phyloP scores from a whole-genome alignment of 805 yeast species.

The Candida boidinii region DNA sequence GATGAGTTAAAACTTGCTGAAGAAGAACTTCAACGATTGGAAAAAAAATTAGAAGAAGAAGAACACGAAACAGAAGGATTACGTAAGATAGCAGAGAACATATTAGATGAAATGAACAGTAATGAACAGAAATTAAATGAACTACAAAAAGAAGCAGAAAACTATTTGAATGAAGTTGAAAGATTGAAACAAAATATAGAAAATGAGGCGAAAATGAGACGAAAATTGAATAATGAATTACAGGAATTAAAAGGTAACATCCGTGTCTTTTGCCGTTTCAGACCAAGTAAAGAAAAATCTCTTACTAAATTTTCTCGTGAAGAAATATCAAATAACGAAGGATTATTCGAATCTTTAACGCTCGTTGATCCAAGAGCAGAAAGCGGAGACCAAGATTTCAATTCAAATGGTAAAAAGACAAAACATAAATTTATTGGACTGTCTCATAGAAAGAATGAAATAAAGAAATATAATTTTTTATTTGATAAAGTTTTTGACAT shows the following conservation, averaged over 20 bases:
- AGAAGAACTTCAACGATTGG: not conserved
- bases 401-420: too few species aligned
- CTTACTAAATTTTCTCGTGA: too few species aligned
- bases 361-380: too few species aligned
- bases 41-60: not conserved
- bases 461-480: slow-evolving; percentile 34
- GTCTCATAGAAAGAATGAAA: too few species aligned
- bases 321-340: too few species aligned
- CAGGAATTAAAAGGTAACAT: slow-evolving; percentile 91
- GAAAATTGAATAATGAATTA: slow-evolving; percentile 60
- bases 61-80: slow-evolving; percentile 1
- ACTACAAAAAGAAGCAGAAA: slow-evolving; percentile 3
- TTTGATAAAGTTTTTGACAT: slow-evolving; percentile 75
- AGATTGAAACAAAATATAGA: slow-evolving; percentile 19
- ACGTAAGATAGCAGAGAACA: slow-evolving; percentile 4
- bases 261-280: slow-evolving; percentile 78
- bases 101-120: slow-evolving; percentile 5
- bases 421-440: too few species aligned
- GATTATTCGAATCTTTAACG: too few species aligned
- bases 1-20: not conserved
- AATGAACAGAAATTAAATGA: slow-evolving; percentile 1
- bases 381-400: too few species aligned
- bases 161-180: slow-evolving; percentile 15
- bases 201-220: slow-evolving; percentile 30
- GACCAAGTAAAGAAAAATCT: too few species aligned